These are phyloP conservation scores for Fusarium chlamydosporum DNA, from an alignment of 2,329 filamentous ascomycete species.

Conservation along the genomic window DNA sequence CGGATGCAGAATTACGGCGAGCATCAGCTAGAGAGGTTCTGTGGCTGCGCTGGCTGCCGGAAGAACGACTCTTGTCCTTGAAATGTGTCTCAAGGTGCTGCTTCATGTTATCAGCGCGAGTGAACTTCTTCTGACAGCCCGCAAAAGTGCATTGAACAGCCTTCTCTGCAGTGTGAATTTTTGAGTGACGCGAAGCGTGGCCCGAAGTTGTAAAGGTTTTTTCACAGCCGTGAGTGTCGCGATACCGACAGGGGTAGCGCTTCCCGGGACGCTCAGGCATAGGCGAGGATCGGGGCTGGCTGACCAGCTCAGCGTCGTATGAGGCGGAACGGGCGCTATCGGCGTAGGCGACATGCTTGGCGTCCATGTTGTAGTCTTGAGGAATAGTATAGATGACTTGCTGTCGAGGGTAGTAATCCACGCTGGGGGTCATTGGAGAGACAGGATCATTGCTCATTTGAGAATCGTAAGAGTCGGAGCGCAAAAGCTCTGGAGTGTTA, in stretches of 20 bases:
- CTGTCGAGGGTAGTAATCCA: conserved; percentile 59
- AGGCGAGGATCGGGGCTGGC: conserved; percentile 58
- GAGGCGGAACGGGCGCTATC: conserved; percentile 63
- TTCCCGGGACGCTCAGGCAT: conserved; percentile 67
- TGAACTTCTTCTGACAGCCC: conserved; percentile 84
- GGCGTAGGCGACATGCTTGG: conserved; percentile 61
- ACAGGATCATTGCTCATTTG: conserved; percentile 67
- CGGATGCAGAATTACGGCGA: conserved; percentile 54
- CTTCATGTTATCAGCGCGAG: conserved; percentile 89
- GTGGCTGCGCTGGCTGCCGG: conserved; percentile 54
- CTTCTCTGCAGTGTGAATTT: conserved; percentile 87
- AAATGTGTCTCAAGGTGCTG: conserved; percentile 84
- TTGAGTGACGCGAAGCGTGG: conserved; percentile 86
- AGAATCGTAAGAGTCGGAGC: conserved; percentile 74
- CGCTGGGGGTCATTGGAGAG: conserved; percentile 69
- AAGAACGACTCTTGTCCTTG: conserved; percentile 69
- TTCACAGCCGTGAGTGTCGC: conserved; percentile 78
- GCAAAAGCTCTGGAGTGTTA: conserved; percentile 69
- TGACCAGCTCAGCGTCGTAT: conserved; percentile 64
- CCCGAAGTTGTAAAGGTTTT: conserved; percentile 89
- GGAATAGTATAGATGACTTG: conserved; percentile 59
- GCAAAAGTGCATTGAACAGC: conserved; percentile 76
- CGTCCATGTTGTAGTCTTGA: conserved; percentile 54
- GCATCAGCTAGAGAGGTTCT: conserved; percentile 54
- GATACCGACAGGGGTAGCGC: conserved; percentile 81